phyloP scores from a whole-genome alignment of 192 early-diverging fungal species.

The Podila clonocystis region DNA sequence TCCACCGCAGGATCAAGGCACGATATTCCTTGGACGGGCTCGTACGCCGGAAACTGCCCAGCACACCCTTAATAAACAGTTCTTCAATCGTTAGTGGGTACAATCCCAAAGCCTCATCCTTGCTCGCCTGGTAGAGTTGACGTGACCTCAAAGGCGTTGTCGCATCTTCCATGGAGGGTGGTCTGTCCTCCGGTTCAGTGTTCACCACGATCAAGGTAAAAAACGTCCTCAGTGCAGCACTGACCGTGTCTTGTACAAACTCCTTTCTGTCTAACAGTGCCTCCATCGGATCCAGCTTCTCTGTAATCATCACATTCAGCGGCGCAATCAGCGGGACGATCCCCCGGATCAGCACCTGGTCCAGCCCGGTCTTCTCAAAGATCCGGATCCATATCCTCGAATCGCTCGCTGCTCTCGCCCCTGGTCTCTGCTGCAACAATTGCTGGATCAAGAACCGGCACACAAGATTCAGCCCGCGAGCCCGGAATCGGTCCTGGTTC shows the following conservation, averaged over 20 bases:
- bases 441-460: constrained; percentile 27
- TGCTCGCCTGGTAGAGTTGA: not conserved
- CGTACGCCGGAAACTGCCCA: constrained; percentile 19
- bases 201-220: constrained; percentile 42
- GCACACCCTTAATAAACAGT: constrained; percentile 23
- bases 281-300: not conserved
- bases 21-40: constrained; percentile 29
- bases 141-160: not conserved
- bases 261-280: not conserved
- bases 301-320: constrained; percentile 4
- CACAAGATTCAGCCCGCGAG: constrained; percentile 32
- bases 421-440: not conserved
- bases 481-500: not conserved
- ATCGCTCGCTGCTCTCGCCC: not conserved
- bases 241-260: constrained; percentile 7
- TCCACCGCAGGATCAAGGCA: constrained; percentile 17
- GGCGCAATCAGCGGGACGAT: constrained; percentile 27
- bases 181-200: constrained; percentile 14
- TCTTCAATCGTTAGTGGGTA: constrained; percentile 21
- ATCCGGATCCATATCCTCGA: constrained; percentile 46
- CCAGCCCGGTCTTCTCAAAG: constrained; percentile 38
- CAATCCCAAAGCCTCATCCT: no score
- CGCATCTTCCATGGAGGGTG: not conserved
- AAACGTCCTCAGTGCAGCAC: constrained; percentile 35
- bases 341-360: constrained; percentile 26